Conservation (phyloP, 148 eudicot genomes). For the Camellia sinensis region DNA sequence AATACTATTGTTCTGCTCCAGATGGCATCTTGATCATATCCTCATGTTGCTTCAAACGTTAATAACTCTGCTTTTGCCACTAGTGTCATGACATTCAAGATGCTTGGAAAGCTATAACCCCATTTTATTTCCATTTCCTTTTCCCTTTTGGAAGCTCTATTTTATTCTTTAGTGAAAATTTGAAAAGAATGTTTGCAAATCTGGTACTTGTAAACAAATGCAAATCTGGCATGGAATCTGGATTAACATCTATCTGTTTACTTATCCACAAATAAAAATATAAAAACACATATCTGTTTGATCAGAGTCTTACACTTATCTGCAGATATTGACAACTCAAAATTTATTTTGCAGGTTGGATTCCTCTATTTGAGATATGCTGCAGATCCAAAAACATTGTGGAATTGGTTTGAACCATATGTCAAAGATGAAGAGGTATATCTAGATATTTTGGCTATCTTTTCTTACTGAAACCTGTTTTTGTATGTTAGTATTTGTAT, state of each 20-base stretch:
- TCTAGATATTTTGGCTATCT: background rate
- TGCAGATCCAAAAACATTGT: slow-evolving; percentile 81
- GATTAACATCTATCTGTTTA: too few species aligned
- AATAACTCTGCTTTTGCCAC: background rate
- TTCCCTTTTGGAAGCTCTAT: background rate
- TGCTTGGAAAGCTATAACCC: background rate
- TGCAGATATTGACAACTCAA: background rate
- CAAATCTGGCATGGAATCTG: too few species aligned
- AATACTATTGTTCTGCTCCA: background rate
- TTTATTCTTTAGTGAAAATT: slow-evolving; percentile 3
- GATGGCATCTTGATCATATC: background rate
- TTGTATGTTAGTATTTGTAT: too few species aligned
- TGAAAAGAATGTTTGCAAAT: background rate
- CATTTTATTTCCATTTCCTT: background rate
- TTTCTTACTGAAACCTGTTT: too few species aligned
- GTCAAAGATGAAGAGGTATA: slow-evolving; percentile 87
- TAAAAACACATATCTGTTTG: too few species aligned
- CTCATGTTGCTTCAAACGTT: background rate
- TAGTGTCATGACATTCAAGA: background rate
- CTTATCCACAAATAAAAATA: too few species aligned
- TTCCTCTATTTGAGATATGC: slow-evolving; percentile 90
- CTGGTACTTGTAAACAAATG: background rate
- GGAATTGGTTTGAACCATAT: slow-evolving; percentile 94
- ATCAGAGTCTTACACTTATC: background rate
- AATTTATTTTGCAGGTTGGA: slow-evolving; percentile 62